A percentile compares a stretch with the other conserved stretches of the same genome.
These are phyloP conservation scores for Xylaria digitata DNA, from an alignment of 2,329 filamentous ascomycete genomes.

Conservation along the genomic window DNA sequence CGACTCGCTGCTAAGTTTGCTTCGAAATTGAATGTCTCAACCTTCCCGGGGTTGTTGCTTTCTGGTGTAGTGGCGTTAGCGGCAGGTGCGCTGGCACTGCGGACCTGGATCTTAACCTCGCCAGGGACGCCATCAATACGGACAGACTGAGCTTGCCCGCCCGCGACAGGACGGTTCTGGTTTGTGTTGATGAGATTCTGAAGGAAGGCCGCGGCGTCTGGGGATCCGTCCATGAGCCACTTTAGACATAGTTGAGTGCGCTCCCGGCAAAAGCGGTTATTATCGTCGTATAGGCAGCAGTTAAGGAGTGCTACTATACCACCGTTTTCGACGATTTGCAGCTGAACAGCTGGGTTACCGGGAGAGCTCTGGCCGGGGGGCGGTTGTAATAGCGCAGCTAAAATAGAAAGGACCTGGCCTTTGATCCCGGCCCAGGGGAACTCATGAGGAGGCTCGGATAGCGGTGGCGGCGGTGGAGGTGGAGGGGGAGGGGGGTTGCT, in stretches of 20 bases:
- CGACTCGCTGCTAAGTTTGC: slow-evolving; percentile 30
- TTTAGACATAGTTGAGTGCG: slow-evolving; percentile 90
- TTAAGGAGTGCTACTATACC: slow-evolving; percentile 89
- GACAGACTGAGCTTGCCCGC: slow-evolving; percentile 55
- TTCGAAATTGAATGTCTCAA: slow-evolving; percentile 33
- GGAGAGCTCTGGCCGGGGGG: slow-evolving; percentile 70
- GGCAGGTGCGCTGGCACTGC: slow-evolving; percentile 50
- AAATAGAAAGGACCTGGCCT: slow-evolving; percentile 89
- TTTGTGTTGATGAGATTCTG: slow-evolving; percentile 66
- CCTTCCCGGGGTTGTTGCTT: slow-evolving; percentile 4
- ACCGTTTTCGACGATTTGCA: slow-evolving; percentile 85
- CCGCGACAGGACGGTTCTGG: slow-evolving; percentile 35
- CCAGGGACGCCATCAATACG: slow-evolving; percentile 67
- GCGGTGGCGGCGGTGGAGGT: slow-evolving; percentile 58
- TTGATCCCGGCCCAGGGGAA: slow-evolving; percentile 82
- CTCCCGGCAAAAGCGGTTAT: slow-evolving; percentile 95
- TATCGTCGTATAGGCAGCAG: slow-evolving; percentile 90
- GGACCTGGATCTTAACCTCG: slow-evolving; percentile 67
- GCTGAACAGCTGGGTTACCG: slow-evolving; percentile 80
- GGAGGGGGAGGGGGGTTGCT: slow-evolving; percentile 56
- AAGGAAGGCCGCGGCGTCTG: slow-evolving; percentile 78
- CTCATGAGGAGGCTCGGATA: slow-evolving; percentile 73
- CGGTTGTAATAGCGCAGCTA: slow-evolving; percentile 90
- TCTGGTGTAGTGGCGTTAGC: slow-evolving; percentile 21
- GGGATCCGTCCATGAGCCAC: slow-evolving; percentile 80